A percentile compares a stretch with the other conserved stretches of the same genome.
These are phyloP conservation scores for Polygonum maritimum DNA, from an alignment of 148 eudicot genomes.

Conservation along the genomic window DNA sequence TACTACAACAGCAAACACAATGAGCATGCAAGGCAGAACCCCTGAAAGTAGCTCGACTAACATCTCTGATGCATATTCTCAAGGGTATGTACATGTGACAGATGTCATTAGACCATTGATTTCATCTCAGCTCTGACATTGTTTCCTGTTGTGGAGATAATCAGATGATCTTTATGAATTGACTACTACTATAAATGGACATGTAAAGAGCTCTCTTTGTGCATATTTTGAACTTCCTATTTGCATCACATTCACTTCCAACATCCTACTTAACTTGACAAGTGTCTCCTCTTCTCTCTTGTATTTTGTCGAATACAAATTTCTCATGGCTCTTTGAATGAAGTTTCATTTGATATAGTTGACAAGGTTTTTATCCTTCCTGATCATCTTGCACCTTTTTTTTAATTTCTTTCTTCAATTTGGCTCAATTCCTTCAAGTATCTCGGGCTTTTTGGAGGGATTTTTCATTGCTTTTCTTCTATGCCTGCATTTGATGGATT, in stretches of 20 bases:
- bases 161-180: background rate
- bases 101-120: background rate
- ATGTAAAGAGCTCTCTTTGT: background rate
- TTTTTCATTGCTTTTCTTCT: background rate
- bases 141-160: background rate
- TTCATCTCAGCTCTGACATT: background rate
- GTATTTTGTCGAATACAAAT: background rate
- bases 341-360: background rate
- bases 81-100: conserved; percentile 46
- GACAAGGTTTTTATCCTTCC: background rate
- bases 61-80: conserved; percentile 59
- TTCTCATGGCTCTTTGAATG: background rate
- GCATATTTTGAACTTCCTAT: background rate
- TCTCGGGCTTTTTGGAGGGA: background rate
- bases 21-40: conserved; percentile 25
- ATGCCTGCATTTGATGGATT: background rate
- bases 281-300: background rate
- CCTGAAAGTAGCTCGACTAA: conserved; percentile 37
- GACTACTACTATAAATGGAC: background rate
- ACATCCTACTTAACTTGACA: background rate
- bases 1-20: conserved; percentile 29
- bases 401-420: background rate
- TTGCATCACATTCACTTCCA: background rate
- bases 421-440: background rate
- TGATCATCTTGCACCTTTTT: background rate